Conservation (phyloP, 2,329 filamentous ascomycete genomes). For the Aspergillus sojae region DNA sequence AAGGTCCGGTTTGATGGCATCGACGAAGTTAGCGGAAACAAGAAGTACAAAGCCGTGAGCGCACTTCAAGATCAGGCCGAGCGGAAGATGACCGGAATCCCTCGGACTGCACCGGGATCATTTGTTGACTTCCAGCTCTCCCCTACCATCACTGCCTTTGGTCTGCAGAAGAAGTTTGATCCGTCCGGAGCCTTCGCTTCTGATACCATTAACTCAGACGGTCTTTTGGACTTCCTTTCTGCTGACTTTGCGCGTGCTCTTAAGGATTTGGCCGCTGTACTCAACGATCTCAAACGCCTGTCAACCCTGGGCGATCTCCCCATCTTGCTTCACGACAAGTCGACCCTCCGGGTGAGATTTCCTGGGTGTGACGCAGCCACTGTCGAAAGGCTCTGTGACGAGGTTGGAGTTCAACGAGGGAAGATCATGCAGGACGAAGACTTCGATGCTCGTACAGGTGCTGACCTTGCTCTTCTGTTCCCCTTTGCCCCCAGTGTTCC, state of each 20-base stretch:
- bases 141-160: constrained; percentile 87
- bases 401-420: constrained; percentile 81
- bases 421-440: constrained; percentile 76
- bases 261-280: constrained; percentile 76
- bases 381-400: constrained; percentile 80
- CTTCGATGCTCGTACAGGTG: constrained; percentile 69
- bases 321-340: constrained; percentile 69
- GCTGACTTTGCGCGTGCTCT: constrained; percentile 85
- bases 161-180: constrained; percentile 35
- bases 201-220: constrained; percentile 75
- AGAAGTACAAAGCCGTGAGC: constrained; percentile 77
- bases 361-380: constrained; percentile 84
- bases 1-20: constrained; percentile 85
- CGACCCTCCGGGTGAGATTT: constrained; percentile 78
- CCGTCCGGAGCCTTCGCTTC: constrained; percentile 39
- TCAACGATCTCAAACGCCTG: constrained; percentile 79
- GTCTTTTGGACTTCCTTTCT: constrained; percentile 81
- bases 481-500: constrained; percentile 74
- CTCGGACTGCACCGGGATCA: constrained; percentile 65
- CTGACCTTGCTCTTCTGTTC: constrained; percentile 76
- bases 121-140: constrained; percentile 86
- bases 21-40: constrained; percentile 68
- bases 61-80: constrained; percentile 72
- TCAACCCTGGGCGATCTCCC: constrained; percentile 81
- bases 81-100: constrained; percentile 64